Evolutionary conservation across 768 basidiomycete species (phyloP).

Genomic region (Tulasnella sp.): DNA sequence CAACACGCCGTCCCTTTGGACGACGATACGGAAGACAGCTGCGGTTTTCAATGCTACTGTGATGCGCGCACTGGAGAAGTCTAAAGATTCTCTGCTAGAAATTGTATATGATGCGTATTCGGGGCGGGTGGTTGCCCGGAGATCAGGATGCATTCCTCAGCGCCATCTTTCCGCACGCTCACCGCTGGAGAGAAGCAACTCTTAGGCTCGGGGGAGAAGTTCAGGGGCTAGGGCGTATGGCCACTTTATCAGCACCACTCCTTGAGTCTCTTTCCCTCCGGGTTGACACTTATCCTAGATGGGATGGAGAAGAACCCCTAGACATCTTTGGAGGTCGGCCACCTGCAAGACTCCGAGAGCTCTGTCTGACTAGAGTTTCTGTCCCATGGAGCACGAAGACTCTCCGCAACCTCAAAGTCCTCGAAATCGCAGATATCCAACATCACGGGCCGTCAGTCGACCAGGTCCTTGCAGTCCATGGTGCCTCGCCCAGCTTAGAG

Average conservation of each 20-base stretch:
- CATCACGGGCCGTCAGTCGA: background rate
- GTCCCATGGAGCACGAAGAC: background rate
- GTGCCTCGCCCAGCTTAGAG: too few species aligned
- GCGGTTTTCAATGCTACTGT: background rate
- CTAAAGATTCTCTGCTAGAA: background rate
- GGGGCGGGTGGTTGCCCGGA: background rate
- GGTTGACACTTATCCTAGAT: background rate
- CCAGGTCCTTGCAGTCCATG: background rate
- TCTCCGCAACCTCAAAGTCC: background rate
- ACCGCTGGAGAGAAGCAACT: too few species aligned
- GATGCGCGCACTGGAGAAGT: background rate
- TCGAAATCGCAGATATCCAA: too few species aligned
- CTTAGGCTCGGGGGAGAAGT: too few species aligned
- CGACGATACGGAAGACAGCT: background rate
- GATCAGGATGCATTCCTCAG: too few species aligned
- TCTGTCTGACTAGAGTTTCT: background rate
- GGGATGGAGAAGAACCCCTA: background rate
- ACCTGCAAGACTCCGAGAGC: background rate
- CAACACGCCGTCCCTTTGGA: background rate
- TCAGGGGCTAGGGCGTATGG: too few species aligned
- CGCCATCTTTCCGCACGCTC: too few species aligned
- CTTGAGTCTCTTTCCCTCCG: too few species aligned
- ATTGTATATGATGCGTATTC: background rate
- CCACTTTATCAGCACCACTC: too few species aligned
- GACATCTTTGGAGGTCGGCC: background rate